Base-by-base conservation (phyloP, 257 asterid genomes). In the Solanum chiquidenum region DNA sequence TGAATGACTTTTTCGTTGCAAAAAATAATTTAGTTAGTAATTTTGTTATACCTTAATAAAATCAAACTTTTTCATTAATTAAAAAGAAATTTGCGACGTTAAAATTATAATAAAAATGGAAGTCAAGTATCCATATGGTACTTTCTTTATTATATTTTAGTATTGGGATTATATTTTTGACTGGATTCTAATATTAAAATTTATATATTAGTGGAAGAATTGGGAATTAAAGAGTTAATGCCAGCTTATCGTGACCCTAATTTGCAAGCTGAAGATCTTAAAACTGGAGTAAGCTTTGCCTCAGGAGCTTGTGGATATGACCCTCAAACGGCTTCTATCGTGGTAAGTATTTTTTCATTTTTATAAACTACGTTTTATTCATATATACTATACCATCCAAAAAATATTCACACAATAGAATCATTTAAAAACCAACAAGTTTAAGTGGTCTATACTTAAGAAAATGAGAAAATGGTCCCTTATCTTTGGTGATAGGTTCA, bases 251-350 rank as follows among this genome's bases (percentile, higher is more conserved):
- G 91, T 5, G 96, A 95, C 75, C 95, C 93, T 8, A 88, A 91
- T 68, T 87, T 93, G 87, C 87, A 86, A 86, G 68, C 87, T 42
- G 88, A 92, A 87, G 98, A 95, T 84, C 95, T 95, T 85, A 29
- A 93, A 44, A 95, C 98, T 4, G 98, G 98, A 3, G 93, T 95
- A 3, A 95, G 94, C 88, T 95, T 94, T 86, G 98, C 98, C 23
- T 92, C 96, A 34, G 98, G 95, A 80, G 95, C 91, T 66, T 89
- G 90, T 5, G 95, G 98, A 84, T 95, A 91, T 66, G 98, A 95
- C 85, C 94, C 98, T 25, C 52, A 90, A 55, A 93, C 98, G 27
- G 62, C 96, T 75, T 83, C 87, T 42, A 79, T 93, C 11, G 86
- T 86, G 89, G 93, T 91, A 86, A 5, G 16, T 79, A 86, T 86